phyloP scores from a whole-genome alignment of 805 yeast genomes.

The Candida dajiaensis region DNA sequence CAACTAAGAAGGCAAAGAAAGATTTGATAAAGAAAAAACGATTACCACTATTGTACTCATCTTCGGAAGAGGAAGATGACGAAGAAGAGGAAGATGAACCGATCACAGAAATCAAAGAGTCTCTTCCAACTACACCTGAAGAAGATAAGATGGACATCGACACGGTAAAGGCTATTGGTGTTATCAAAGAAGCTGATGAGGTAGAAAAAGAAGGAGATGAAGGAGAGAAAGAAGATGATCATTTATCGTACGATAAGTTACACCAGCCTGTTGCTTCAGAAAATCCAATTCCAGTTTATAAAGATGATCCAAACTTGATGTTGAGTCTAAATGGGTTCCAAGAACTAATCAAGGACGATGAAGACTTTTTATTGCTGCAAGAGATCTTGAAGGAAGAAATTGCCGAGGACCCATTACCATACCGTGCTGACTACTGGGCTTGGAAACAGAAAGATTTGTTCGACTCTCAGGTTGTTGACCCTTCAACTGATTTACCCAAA shows the following conservation, averaged over 20 bases:
- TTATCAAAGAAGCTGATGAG: conserved; percentile 1
- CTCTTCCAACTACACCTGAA: conserved; percentile 25
- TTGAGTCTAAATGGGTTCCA: conserved; percentile 47
- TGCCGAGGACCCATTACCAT: background rate
- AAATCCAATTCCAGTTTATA: conserved; percentile 51
- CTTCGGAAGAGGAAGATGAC: conserved; percentile 27
- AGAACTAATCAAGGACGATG: conserved; percentile 58
- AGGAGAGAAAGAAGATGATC: conserved; percentile 17
- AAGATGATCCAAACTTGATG: conserved; percentile 27
- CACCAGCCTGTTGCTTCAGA: conserved; percentile 47
- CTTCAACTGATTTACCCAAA: conserved; percentile 15
- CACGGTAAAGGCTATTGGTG: conserved; percentile 4
- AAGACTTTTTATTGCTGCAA: conserved; percentile 56
- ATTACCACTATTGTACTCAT: conserved; percentile 16
- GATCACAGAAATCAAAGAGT: conserved; percentile 10
- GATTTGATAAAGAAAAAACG: background rate
- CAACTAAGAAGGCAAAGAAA: conserved; percentile 11
- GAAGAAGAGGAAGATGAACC: conserved; percentile 23
- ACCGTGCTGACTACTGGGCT: conserved; percentile 49
- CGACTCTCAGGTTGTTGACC: conserved; percentile 21
- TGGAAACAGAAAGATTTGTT: conserved; percentile 48
- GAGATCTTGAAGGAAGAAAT: conserved; percentile 29
- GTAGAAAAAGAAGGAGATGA: background rate
- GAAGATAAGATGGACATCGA: conserved; percentile 23
- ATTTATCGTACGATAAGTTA: conserved; percentile 23